Evolutionary conservation across 345 rosid genomes (phyloP), one percentile per base, ranked within the genome.

Genomic region (Odontarrhena argentea): DNA sequence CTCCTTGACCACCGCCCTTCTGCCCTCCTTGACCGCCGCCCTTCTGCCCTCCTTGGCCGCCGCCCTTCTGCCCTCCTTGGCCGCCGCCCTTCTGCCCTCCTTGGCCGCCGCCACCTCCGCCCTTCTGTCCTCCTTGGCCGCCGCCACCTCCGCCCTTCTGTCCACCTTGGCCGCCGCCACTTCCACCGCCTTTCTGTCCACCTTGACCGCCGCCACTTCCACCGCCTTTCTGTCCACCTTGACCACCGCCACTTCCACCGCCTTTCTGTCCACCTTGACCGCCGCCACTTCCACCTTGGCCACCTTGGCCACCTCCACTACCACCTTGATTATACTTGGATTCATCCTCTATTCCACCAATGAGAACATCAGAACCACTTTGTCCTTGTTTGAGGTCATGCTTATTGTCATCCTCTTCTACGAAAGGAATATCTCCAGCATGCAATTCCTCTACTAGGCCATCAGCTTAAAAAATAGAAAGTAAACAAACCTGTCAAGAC

Each of bases 291-390:
- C 36, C 36, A 3, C 52, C 63, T 6, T 56, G 36, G 0, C 63
- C 63, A 1, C 71, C 32, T 46, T 67, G 64, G 9, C 73, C 68
- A 3, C 67, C 52, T 1, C 18, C 47, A 8, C 24, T 3, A 4
- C 72, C 65, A 0, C 60, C 58, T 25, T 48, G 74, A 44, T 26
- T 45, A 65, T 65, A 51, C 44, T 73, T 73, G 32, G 71, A 65
- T 42, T 65, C 76, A 41, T 65, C 76, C 3, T 48, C 55, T n/a
- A 49, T 13, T 53, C 26, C 68, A 28, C 42, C 61, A 48, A 11
- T 37, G 42, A 26, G 5, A 6, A 36, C 54, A 64, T 43, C 70
- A n/a, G 42, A 43, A 18, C n/a, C 61, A 64, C 13, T 9, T 46
- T 7, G 9, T 22, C 36, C 57, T 63, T 63, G 68, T 8, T 63